Evolutionary conservation across 1,284 basidiomycete genomes (phyloP).

Genomic region (Agaricales sp.): DNA sequence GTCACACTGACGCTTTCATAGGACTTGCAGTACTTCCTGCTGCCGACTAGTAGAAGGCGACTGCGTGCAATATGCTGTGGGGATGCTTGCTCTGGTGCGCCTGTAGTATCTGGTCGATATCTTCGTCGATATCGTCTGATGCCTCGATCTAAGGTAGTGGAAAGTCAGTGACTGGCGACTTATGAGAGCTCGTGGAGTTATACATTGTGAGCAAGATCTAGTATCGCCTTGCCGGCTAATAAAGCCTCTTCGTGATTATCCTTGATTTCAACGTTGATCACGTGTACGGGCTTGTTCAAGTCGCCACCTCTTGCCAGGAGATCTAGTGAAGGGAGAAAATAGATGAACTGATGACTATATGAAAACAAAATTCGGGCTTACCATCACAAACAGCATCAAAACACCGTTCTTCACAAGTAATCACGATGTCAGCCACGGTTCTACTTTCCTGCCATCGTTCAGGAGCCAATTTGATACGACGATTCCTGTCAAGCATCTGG

Average conservation of each 20-base stretch:
- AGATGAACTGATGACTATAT: conserved; percentile 5
- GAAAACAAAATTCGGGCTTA: conserved; percentile 24
- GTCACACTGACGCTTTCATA: no score
- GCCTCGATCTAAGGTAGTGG: conserved; percentile 63
- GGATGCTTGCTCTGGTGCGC: conserved; percentile 84
- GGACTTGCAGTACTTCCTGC: no score
- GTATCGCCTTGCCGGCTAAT: conserved; percentile 90
- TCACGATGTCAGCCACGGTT: conserved; percentile 87
- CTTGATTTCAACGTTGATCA: conserved; percentile 98
- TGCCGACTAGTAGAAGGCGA: conserved; percentile 67
- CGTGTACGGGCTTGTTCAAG: conserved; percentile 86
- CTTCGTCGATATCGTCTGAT: conserved; percentile 81
- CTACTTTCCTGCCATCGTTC: conserved; percentile 95
- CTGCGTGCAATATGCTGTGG: conserved; percentile 85
- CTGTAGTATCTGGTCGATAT: conserved; percentile 82
- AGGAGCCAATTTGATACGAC: conserved; percentile 86
- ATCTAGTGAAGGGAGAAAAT: conserved; percentile 43
- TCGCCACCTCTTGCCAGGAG: conserved; percentile 84
- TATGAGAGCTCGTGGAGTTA: conserved; percentile 20
- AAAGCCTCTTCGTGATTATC: conserved; percentile 98
- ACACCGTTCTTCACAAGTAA: conserved; percentile 98
- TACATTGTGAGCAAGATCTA: conserved; percentile 88
- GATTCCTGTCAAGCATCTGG: conserved; percentile 95
- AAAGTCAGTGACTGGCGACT: conserved; percentile 11
- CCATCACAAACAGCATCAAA: conserved; percentile 99